Evolutionary conservation across 1,284 basidiomycete species (phyloP).

Genomic region (Trichosporon faecale): DNA sequence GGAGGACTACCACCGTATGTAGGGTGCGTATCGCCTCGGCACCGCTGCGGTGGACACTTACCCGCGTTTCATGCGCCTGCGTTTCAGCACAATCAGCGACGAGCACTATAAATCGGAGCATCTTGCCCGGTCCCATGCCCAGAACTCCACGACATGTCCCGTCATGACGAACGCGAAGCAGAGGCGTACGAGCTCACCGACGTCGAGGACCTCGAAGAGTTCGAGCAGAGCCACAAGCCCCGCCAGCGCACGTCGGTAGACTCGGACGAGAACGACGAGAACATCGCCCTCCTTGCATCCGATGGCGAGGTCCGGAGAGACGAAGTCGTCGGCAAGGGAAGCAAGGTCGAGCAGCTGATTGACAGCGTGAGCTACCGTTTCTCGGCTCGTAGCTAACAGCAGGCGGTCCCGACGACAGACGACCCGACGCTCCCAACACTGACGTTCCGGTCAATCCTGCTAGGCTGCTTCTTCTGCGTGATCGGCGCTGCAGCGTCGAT

Average conservation of each 20-base stretch:
- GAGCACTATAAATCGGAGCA: not conserved
- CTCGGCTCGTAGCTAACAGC: constrained; percentile 14
- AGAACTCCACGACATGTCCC: constrained; percentile 7
- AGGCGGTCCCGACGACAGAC: constrained; percentile 57
- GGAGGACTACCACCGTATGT: not conserved
- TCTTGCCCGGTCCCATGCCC: not conserved
- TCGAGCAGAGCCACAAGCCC: constrained; percentile 1
- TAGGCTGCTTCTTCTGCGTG: constrained; percentile 57
- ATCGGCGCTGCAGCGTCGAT: constrained; percentile 56
- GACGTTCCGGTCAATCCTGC: constrained; percentile 55
- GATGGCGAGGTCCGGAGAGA: constrained; percentile 18
- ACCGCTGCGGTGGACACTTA: not conserved
- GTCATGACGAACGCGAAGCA: constrained; percentile 26
- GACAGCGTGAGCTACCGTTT: constrained; percentile 30
- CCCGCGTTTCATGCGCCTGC: constrained; percentile 1
- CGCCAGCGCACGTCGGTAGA: constrained; percentile 11
- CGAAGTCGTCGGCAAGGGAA: constrained; percentile 40
- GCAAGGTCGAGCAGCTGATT: constrained; percentile 41
- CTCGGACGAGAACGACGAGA: constrained; percentile 16
- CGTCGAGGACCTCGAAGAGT: constrained; percentile 21
- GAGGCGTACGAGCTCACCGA: constrained; percentile 47
- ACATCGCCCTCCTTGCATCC: constrained; percentile 9
- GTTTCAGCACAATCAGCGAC: not conserved
- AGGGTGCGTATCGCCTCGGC: not conserved
- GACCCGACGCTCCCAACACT: constrained; percentile 57